A percentile compares a stretch with the other conserved stretches of the same genome.
Evolutionary conservation across 495 filamentous ascomycete genomes (phyloP).

Genomic region (Aspergillus campestris): DNA sequence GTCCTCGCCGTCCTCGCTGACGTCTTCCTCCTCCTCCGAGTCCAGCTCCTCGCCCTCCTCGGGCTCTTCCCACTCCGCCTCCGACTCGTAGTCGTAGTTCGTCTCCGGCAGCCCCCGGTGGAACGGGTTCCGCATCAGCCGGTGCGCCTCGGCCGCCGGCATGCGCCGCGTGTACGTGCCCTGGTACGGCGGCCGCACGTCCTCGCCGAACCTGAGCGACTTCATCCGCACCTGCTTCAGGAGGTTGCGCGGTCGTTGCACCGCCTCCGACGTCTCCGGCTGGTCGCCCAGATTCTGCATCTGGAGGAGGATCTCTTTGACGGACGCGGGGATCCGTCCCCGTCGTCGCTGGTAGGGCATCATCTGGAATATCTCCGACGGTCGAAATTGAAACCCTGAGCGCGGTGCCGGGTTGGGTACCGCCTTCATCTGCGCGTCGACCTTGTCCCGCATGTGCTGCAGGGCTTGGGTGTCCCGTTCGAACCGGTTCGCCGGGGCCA

Average conservation of each 20-base stretch:
- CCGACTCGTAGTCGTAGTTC: conserved; percentile 95
- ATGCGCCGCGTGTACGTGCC: conserved; percentile 66
- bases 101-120: conserved; percentile 52
- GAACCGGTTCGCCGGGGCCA: conserved; percentile 49
- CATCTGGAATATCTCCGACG: conserved; percentile 51
- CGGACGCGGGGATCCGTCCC: conserved; percentile 43
- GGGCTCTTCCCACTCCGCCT: conserved; percentile 86
- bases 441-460: conserved; percentile 30
- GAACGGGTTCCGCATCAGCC: conserved; percentile 64
- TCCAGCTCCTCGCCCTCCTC: conserved; percentile 73
- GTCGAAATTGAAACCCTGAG: conserved; percentile 47
- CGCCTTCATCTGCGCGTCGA: conserved; percentile 38
- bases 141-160: conserved; percentile 39
- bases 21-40: conserved; percentile 71
- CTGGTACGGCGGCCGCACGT: conserved; percentile 83
- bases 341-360: conserved; percentile 42
- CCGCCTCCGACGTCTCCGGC: conserved; percentile 9
- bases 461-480: conserved; percentile 49
- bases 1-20: conserved; percentile 43
- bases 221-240: conserved; percentile 64
- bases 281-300: conserved; percentile 33
- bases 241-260: conserved; percentile 34
- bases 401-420: conserved; percentile 12
- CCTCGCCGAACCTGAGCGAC: conserved; percentile 71
- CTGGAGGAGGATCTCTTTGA: conserved; percentile 58